Percentiles rank a stretch among this genome's conserved stretches.
These are phyloP conservation scores for Saturnispora bothae DNA, from an alignment of 805 yeast species.

Conservation along the genomic window DNA sequence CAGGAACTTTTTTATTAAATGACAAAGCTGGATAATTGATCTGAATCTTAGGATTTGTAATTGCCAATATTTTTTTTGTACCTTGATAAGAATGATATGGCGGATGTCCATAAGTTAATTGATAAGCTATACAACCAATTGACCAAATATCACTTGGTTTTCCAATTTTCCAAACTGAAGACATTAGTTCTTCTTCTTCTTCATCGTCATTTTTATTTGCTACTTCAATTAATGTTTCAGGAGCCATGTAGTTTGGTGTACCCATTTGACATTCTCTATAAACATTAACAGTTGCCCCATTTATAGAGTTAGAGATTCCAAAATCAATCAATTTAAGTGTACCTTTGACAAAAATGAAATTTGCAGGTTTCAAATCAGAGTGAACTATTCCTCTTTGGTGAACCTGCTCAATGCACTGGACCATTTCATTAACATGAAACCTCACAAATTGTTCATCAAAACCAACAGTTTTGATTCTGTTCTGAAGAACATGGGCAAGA, in stretches of 20 bases:
- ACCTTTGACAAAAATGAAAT: conserved; percentile 74
- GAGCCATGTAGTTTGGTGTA: conserved; percentile 97
- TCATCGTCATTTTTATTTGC: conserved; percentile 5
- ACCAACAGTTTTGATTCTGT: conserved; percentile 32
- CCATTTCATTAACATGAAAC: conserved; percentile 66
- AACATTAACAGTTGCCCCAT: conserved; percentile 83
- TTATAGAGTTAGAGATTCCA: conserved; percentile 91
- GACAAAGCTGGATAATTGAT: conserved; percentile 48
- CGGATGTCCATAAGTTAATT: conserved; percentile 88
- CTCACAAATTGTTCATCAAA: conserved; percentile 71
- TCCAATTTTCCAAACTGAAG: conserved; percentile 66
- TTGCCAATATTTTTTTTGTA: conserved; percentile 69
- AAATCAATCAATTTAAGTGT: conserved; percentile 82
- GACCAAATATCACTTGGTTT: conserved; percentile 97
- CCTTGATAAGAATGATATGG: conserved; percentile 80
- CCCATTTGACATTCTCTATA: conserved; percentile 89
- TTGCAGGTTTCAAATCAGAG: conserved; percentile 45
- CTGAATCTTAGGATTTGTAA: conserved; percentile 72
- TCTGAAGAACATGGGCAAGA: conserved; percentile 66
- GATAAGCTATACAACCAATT: conserved; percentile 91
- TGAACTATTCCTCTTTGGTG: conserved; percentile 73
- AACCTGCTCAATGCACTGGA: conserved; percentile 79
- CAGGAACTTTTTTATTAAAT: conserved; percentile 16
- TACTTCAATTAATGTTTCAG: conserved; percentile 74
- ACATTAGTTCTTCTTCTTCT: conserved; percentile 15